A percentile compares a stretch with the other conserved stretches of the same genome.
Conservation (phyloP, 2,329 filamentous ascomycete species). For the Anthostomella pinea region DNA sequence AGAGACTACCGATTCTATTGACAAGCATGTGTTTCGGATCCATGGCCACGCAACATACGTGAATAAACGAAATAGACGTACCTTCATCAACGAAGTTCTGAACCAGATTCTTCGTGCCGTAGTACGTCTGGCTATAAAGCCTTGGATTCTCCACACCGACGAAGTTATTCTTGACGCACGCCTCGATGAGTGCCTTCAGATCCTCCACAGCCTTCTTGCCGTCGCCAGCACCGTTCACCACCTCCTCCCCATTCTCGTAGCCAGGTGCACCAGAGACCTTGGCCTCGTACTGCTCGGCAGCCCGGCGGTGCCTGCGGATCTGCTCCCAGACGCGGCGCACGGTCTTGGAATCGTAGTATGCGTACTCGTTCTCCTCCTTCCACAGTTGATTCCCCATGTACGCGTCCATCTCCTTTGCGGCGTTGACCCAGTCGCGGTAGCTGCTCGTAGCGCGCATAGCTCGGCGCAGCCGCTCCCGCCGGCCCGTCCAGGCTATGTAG, state of each 20-base stretch:
- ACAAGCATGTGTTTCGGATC: no score
- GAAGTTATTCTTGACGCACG: conserved; percentile 97
- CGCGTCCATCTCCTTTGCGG: conserved; percentile 74
- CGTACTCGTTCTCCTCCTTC: conserved; percentile 74
- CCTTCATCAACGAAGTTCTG: conserved; percentile 87
- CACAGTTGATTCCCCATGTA: conserved; percentile 79
- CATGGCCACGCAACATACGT: conserved; percentile 9
- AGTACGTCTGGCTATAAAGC: conserved; percentile 97
- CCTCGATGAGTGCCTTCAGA: conserved; percentile 74
- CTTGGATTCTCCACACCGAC: conserved; percentile 90
- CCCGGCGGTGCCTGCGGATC: conserved; percentile 61
- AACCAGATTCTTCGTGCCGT: conserved; percentile 91
- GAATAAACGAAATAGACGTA: conserved; percentile 33
- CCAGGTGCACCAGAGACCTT: conserved; percentile 27
- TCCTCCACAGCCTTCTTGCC: conserved; percentile 65
- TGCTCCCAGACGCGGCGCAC: conserved; percentile 75
- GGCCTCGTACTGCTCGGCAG: conserved; percentile 52
- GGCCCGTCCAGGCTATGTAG: conserved; percentile 83
- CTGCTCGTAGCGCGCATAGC: conserved; percentile 68
- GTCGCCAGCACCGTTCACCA: conserved; percentile 31
- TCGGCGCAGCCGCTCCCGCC: conserved; percentile 66
- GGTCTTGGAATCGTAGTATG: conserved; percentile 86
- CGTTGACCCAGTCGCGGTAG: conserved; percentile 80
- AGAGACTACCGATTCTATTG: no score
- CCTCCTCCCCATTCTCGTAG: conserved; percentile 37